Percentiles rank a stretch among this genome's conserved stretches.
These are phyloP conservation scores for Sporobolus alterniflorus DNA, from an alignment of 202 grass and related monocot species.

Conservation along the genomic window DNA sequence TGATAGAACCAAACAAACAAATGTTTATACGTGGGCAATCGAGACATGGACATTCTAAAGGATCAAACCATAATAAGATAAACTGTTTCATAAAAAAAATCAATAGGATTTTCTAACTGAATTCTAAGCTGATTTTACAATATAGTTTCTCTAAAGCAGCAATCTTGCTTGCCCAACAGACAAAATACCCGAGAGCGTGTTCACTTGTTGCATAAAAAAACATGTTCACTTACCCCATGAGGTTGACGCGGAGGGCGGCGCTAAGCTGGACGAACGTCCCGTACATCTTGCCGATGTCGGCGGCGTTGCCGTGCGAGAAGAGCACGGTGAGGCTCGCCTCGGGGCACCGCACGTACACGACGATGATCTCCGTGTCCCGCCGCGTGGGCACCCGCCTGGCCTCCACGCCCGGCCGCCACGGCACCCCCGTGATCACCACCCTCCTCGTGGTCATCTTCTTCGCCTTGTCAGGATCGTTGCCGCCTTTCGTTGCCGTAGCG, in stretches of 20 bases:
- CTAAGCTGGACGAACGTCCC: slow-evolving; percentile 75
- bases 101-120: too few species aligned
- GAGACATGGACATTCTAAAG: not conserved
- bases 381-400: slow-evolving; percentile 61
- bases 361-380: slow-evolving; percentile 69
- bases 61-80: not conserved
- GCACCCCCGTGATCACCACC: slow-evolving; percentile 42
- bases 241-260: slow-evolving; percentile 69
- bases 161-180: not conserved
- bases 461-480: not conserved
- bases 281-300: slow-evolving; percentile 84
- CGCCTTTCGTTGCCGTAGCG: not conserved
- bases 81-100: too few species aligned
- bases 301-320: slow-evolving; percentile 91
- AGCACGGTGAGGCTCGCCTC: slow-evolving; percentile 73
- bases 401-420: slow-evolving; percentile 67
- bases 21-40: too few species aligned
- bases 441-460: not conserved
- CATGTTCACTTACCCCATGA: slow-evolving; percentile 80
- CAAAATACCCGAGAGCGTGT: too few species aligned
- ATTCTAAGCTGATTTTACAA: not conserved
- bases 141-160: not conserved
- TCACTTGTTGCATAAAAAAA: too few species aligned
- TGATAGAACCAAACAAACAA: not conserved
- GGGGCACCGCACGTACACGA: slow-evolving; percentile 65